Evolutionary conservation across 1,139 yeast genomes (phyloP), one percentile per base, ranked within the genome.

Genomic region (Magnusiomyces tetraspermus): DNA sequence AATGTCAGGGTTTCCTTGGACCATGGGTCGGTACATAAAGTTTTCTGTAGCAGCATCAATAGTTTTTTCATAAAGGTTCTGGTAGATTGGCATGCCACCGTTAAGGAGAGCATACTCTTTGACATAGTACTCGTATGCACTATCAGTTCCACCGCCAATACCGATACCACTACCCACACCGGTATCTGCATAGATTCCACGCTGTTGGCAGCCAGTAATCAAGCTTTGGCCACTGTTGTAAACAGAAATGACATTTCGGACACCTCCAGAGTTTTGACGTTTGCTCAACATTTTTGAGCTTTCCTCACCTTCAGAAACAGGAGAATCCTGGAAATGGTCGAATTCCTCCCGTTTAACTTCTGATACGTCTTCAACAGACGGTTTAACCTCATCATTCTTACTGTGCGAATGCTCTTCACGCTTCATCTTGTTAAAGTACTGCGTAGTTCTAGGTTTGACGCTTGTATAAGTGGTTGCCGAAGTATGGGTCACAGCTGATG

Each of bases 41-140:
- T 67, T 64, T 42, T 69, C 60, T 52, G 66, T 68, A n/a, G 77
- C 70, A 24, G 73, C 68, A 1, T 64, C 65, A 46, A 71, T 64
- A 46, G 78, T 70, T 2, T 61, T 59, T 3, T 63, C 60, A 56
- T 76, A 76, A 54, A 72, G 58, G 22, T 58, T 53, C 54, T 64
- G 49, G 62, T 74, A 67, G 38, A 63, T 62, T 1, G 59, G 59
- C 23, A 64, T 67, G 6, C 75, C 60, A 67, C 84, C 77, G 67
- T 82, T 71, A 64, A 79, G 67, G 17, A 76, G 60, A 51, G 72
- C 72, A 54, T 75, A 79, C 66, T 77, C 81, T 66, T 83, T 83
- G 62, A 82, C 75, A 55, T 81, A 71, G 63, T 82, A 82, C 62
- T 82, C 88, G 62, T 83, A 83, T 59, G 82, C 77, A 0, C 89